Evolutionary conservation across 441 rosid genomes (phyloP).

Genomic region (Populus tomentosa): DNA sequence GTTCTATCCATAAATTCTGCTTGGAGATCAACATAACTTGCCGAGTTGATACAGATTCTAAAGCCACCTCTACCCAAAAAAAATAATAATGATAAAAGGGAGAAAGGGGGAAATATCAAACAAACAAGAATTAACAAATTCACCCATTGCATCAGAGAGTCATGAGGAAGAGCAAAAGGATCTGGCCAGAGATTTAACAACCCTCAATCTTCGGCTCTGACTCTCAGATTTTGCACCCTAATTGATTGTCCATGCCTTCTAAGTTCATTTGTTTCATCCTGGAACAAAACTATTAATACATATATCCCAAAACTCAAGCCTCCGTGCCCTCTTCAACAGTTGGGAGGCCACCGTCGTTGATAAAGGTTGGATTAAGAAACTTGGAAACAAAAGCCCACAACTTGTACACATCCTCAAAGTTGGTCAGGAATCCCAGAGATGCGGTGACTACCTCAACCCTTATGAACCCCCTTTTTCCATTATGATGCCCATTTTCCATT

Average conservation of each 20-base stretch:
- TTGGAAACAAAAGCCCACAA: conserved; percentile 83
- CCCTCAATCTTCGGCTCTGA: conserved; percentile 24
- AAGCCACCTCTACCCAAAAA: conserved; percentile 40
- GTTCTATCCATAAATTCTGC: conserved; percentile 23
- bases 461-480: too few relatives aligned
- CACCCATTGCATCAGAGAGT: conserved; percentile 33
- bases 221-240: conserved; percentile 20
- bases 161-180: conserved; percentile 36
- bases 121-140: conserved; percentile 53
- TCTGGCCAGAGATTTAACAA: conserved; percentile 2
- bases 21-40: conserved; percentile 18
- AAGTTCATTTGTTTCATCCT: conserved; percentile 4
- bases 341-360: conserved; percentile 46
- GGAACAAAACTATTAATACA: conserved; percentile 6
- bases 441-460: too few relatives aligned
- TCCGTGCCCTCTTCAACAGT: conserved; percentile 43
- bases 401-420: conserved; percentile 88
- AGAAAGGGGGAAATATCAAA: conserved; percentile 22
- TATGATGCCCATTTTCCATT: too few relatives aligned
- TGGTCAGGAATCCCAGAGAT: conserved; percentile 83
- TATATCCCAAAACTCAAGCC: conserved; percentile 17
- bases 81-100: conserved; percentile 7
- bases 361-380: conserved; percentile 66
- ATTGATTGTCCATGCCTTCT: not conserved
- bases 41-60: conserved; percentile 39